These are phyloP conservation scores for Astrothelium macrocarpum DNA, from an alignment of 495 filamentous ascomycete genomes.

Conservation along the genomic window DNA sequence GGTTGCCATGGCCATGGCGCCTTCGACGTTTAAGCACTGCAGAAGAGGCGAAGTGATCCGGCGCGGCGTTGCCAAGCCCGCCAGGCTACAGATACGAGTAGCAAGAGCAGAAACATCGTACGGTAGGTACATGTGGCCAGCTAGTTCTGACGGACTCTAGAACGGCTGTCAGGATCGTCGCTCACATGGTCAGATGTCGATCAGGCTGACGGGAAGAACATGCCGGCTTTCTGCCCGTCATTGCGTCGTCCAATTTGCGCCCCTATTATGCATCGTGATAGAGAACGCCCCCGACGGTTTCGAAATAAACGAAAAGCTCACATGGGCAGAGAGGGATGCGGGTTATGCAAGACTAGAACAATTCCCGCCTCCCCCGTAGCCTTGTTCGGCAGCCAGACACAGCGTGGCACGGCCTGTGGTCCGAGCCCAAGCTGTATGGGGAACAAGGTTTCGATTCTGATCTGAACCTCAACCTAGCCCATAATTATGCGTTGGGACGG, in stretches of 20 bases:
- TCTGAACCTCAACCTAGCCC: neutral
- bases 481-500: neutral
- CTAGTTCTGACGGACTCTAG: neutral
- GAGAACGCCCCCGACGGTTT: neutral
- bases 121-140: neutral
- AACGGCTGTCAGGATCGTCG: neutral
- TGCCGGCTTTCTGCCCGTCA: slow-evolving; percentile 2
- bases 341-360: neutral
- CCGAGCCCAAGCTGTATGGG: neutral
- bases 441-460: slow-evolving; percentile 1
- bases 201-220: neutral
- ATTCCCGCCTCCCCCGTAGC: neutral
- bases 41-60: neutral
- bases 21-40: neutral
- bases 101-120: neutral
- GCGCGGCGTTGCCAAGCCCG: neutral
- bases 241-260: neutral
- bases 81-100: neutral
- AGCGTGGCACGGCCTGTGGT: neutral
- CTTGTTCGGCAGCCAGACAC: neutral
- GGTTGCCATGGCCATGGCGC: neutral
- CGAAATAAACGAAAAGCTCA: neutral
- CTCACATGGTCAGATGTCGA: neutral
- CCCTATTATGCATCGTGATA: neutral
- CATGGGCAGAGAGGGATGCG: slow-evolving; percentile 1